Percentiles rank a stretch among this genome's conserved stretches.
Conservation (phyloP, 305 asterid genomes). For the Euphrasia arctica region DNA sequence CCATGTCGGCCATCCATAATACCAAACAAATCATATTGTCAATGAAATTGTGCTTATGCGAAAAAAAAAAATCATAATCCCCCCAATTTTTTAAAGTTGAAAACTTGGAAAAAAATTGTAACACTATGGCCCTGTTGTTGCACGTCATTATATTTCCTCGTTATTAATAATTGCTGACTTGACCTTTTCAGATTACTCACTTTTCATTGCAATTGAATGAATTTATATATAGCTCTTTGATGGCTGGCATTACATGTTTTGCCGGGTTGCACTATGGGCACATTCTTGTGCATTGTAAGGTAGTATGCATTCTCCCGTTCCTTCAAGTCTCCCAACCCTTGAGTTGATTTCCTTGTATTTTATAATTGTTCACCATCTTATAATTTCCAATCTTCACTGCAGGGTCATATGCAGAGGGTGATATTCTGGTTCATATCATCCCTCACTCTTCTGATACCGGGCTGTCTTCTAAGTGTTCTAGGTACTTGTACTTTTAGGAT, state of each 20-base stretch:
- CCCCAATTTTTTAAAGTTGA: neutral
- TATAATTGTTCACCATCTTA: constrained; percentile 20
- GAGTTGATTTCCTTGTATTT: constrained; percentile 17
- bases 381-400: constrained; percentile 29
- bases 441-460: constrained; percentile 50
- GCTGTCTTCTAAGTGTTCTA: constrained; percentile 44
- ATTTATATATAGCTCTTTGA: constrained; percentile 63
- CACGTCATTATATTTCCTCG: constrained; percentile 10
- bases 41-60: neutral
- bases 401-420: constrained; percentile 61
- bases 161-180: constrained; percentile 9
- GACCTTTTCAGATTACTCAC: constrained; percentile 21
- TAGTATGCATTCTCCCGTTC: constrained; percentile 30
- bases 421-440: constrained; percentile 61
- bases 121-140: constrained; percentile 6
- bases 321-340: constrained; percentile 11
- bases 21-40: neutral
- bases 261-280: constrained; percentile 84
- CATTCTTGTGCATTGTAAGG: constrained; percentile 74
- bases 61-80: neutral
- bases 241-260: constrained; percentile 82
- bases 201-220: constrained; percentile 27
- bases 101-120: neutral
- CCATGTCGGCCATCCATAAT: constrained; percentile 1
- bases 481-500: constrained; percentile 35